A percentile compares a stretch with the other conserved stretches of the same genome.
These are phyloP conservation scores for Citrus sp. DNA, from an alignment of 345 rosid species.

Conservation along the genomic window DNA sequence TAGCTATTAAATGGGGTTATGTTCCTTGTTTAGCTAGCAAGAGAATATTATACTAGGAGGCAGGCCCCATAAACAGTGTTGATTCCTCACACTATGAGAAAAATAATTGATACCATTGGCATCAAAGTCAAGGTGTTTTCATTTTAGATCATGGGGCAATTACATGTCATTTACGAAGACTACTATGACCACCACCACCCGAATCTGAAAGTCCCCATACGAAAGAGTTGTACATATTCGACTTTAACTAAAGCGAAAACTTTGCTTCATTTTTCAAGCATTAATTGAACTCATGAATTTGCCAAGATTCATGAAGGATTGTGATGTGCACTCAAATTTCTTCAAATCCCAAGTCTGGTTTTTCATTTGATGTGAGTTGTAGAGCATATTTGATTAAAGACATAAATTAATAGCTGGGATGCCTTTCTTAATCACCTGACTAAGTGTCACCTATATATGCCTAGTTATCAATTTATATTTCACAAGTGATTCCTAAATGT, in stretches of 20 bases:
- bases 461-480: neutral
- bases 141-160: neutral
- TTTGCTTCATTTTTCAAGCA: slow-evolving; percentile 3
- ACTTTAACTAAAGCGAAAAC: neutral
- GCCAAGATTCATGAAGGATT: neutral
- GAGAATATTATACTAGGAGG: neutral
- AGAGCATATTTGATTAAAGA: slow-evolving; percentile 1
- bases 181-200: neutral
- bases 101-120: slow-evolving; percentile 1
- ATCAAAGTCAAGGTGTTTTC: slow-evolving; percentile 15
- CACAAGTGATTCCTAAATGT: slow-evolving; percentile 2
- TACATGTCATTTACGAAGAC: neutral
- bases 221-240: slow-evolving; percentile 7
- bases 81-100: neutral
- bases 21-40: neutral
- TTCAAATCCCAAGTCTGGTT: neutral
- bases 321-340: slow-evolving; percentile 6
- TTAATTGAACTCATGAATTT: neutral
- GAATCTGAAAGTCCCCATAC: neutral
- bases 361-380: neutral
- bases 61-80: neutral
- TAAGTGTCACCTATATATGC: neutral
- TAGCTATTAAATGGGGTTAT: neutral
- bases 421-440: neutral
- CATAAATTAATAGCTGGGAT: neutral